phyloP scores from a whole-genome alignment of 352 stramenopile species.

The Phytophthora uliginosa region DNA sequence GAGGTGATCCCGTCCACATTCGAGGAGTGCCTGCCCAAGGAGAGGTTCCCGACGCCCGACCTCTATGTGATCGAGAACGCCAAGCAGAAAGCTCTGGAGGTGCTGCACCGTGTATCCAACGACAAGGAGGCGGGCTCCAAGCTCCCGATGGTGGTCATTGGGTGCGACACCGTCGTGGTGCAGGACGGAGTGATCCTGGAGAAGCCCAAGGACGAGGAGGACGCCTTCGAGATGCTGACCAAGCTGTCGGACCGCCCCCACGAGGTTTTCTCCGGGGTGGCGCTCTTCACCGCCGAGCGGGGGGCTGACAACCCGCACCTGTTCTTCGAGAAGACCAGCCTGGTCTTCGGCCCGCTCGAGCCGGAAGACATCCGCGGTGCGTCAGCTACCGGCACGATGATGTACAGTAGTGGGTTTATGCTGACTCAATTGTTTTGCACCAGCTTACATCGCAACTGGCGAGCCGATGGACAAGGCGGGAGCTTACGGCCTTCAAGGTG shows the following conservation, averaged over 20 bases:
- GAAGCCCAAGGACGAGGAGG: slow-evolving; percentile 86
- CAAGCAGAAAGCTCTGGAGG: slow-evolving; percentile 82
- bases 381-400: slow-evolving; percentile 2
- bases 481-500: slow-evolving; percentile 92
- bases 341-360: slow-evolving; percentile 69
- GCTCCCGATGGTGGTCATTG: slow-evolving; percentile 67
- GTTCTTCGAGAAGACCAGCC: slow-evolving; percentile 76
- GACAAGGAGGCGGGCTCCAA: slow-evolving; percentile 7
- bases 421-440: background rate
- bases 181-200: slow-evolving; percentile 89
- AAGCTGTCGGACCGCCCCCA: slow-evolving; percentile 78
- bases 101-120: slow-evolving; percentile 54
- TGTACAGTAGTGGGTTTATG: background rate
- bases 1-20: slow-evolving; percentile 87
- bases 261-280: slow-evolving; percentile 92
- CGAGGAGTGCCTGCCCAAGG: slow-evolving; percentile 85
- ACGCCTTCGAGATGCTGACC: slow-evolving; percentile 86
- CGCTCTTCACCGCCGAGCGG: slow-evolving; percentile 63
- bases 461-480: slow-evolving; percentile 96
- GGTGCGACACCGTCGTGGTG: slow-evolving; percentile 92
- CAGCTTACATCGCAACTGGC: slow-evolving; percentile 89
- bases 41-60: slow-evolving; percentile 70
- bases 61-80: slow-evolving; percentile 86
- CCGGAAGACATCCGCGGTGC: slow-evolving; percentile 70
- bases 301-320: slow-evolving; percentile 61